These are phyloP conservation scores for Amphibolis antarctica DNA, from an alignment of 106 monocot genomes.

Conservation along the genomic window DNA sequence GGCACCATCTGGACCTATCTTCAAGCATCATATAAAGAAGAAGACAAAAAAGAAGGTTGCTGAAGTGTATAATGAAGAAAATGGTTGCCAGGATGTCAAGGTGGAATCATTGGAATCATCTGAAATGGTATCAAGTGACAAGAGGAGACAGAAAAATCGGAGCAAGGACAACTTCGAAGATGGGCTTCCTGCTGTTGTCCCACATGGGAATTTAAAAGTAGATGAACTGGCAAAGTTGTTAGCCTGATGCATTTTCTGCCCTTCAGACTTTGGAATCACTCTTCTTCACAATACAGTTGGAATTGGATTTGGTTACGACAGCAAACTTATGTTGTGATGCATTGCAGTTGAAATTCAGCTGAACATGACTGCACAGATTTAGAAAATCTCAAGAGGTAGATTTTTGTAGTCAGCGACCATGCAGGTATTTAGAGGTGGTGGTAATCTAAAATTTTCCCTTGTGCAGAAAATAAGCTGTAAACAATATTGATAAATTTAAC, in stretches of 20 bases:
- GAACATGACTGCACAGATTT: no score
- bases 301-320: no score
- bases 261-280: no score
- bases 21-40: conserved; percentile 34
- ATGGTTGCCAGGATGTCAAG: neutral
- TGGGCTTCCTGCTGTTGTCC: conserved; percentile 27
- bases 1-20: conserved; percentile 46
- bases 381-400: no score
- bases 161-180: conserved; percentile 24
- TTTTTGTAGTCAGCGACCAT: no score
- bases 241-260: neutral
- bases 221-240: conserved; percentile 92
- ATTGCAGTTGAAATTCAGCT: no score
- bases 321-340: no score
- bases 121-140: conserved; percentile 8
- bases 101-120: neutral
- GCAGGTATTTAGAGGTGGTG: no score
- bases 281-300: no score
- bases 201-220: conserved; percentile 61
- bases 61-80: conserved; percentile 7
- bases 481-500: no score
- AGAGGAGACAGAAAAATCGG: conserved; percentile 14
- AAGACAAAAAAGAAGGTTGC: conserved; percentile 5
- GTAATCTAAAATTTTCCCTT: no score
- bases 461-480: no score